phyloP scores from a whole-genome alignment of 73 alveolate species.

The Loxodes magnus region DNA sequence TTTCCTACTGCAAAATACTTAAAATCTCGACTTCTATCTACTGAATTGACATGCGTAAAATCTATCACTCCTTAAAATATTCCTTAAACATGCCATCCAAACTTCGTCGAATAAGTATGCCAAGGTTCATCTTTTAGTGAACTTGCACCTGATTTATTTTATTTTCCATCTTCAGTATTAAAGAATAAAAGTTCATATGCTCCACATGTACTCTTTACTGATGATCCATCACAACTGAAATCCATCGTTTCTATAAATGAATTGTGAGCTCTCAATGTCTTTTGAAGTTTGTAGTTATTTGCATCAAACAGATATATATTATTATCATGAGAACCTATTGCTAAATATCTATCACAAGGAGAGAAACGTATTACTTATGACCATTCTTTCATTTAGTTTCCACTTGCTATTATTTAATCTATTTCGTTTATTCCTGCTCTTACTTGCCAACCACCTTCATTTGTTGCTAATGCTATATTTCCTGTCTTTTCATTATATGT shows the following conservation, averaged over 20 bases:
- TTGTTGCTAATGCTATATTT: conserved; percentile 77
- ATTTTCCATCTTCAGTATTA: conserved; percentile 53
- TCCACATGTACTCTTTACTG: conserved; percentile 71
- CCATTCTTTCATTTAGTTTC: conserved; percentile 51
- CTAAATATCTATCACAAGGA: conserved; percentile 78
- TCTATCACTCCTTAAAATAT: conserved; percentile 82
- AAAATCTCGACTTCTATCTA: conserved; percentile 51
- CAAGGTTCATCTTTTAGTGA: conserved; percentile 48
- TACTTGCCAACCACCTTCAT: conserved; percentile 64
- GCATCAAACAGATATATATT: conserved; percentile 80
- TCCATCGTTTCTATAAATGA: conserved; percentile 78
- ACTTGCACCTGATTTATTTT: conserved; percentile 68
- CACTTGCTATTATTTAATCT: conserved; percentile 27
- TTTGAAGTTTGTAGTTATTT: conserved; percentile 39
- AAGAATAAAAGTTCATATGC: conserved; percentile 90
- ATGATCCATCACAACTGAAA: conserved; percentile 72
- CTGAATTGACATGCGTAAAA: conserved; percentile 81
- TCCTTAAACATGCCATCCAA: conserved; percentile 92
- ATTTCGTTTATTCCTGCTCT: conserved; percentile 25
- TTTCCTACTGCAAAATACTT: conserved; percentile 75
- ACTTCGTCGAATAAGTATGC: conserved; percentile 74
- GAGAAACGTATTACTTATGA: conserved; percentile 67
- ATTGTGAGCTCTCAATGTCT: conserved; percentile 56
- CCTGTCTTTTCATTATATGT: conserved; percentile 48
- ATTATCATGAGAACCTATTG: conserved; percentile 92